Percentiles rank a stretch among this genome's conserved stretches.
These are phyloP conservation scores for Pestalotiopsis sp. DNA, from an alignment of 2,329 filamentous ascomycete species.

Conservation along the genomic window DNA sequence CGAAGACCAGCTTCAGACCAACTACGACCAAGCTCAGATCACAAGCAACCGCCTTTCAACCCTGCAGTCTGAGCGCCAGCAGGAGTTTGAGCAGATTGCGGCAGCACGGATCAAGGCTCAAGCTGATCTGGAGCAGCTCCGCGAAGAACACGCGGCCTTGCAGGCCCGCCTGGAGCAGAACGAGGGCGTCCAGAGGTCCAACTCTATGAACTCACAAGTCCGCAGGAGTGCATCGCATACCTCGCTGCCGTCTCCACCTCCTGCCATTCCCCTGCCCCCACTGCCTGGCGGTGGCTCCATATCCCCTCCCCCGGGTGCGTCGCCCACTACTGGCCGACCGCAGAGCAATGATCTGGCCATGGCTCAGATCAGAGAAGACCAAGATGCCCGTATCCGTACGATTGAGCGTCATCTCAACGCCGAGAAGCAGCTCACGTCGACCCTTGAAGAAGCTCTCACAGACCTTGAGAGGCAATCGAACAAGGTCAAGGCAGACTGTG, in stretches of 20 bases:
- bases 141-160: slow-evolving; percentile 72
- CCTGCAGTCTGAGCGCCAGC: slow-evolving; percentile 73
- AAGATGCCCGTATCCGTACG: slow-evolving; percentile 90
- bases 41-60: slow-evolving; percentile 85
- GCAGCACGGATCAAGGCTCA: slow-evolving; percentile 64
- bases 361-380: slow-evolving; percentile 86
- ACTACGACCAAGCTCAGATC: slow-evolving; percentile 89
- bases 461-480: slow-evolving; percentile 92
- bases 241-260: slow-evolving; percentile 89
- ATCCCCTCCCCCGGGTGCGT: slow-evolving; percentile 46
- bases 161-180: slow-evolving; percentile 49
- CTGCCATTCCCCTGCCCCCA: slow-evolving; percentile 92
- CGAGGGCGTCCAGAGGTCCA: slow-evolving; percentile 54
- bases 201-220: slow-evolving; percentile 67
- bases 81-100: slow-evolving; percentile 79
- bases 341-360: slow-evolving; percentile 78
- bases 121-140: slow-evolving; percentile 67
- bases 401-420: slow-evolving; percentile 97
- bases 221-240: slow-evolving; percentile 83
- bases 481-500: slow-evolving; percentile 88
- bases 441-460: slow-evolving; percentile 91
- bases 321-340: slow-evolving; percentile 65
- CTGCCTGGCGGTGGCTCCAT: slow-evolving; percentile 65
- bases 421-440: slow-evolving; percentile 94
- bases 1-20: slow-evolving; percentile 92